These are phyloP conservation scores for Trichoderma sp. DNA, from an alignment of 2,329 filamentous ascomycete species.

Conservation along the genomic window DNA sequence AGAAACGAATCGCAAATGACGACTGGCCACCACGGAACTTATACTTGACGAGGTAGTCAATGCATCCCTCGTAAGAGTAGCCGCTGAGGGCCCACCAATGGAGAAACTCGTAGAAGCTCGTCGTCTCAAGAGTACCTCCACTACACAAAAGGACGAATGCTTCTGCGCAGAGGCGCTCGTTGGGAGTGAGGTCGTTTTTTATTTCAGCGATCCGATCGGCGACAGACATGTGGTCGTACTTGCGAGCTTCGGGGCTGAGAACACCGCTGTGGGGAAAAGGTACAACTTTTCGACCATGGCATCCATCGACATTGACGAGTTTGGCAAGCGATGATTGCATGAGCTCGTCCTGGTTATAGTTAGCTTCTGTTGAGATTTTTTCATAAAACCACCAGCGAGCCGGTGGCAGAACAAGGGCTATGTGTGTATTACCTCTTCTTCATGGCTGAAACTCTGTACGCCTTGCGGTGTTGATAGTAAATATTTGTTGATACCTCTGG, in stretches of 20 bases:
- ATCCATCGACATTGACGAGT: conserved; percentile 24
- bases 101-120: conserved; percentile 23
- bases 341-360: conserved; percentile 2
- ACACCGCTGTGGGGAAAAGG: conserved; percentile 20
- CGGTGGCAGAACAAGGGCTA: neutral
- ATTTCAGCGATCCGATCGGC: conserved; percentile 19
- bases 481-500: conserved; percentile 19
- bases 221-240: conserved; percentile 25
- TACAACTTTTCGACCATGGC: conserved; percentile 11
- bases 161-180: conserved; percentile 20
- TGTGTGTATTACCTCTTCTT: conserved; percentile 19
- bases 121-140: conserved; percentile 19
- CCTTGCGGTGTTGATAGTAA: conserved; percentile 14
- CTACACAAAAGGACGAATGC: conserved; percentile 18
- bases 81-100: conserved; percentile 25
- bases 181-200: conserved; percentile 14
- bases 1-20: conserved; percentile 20
- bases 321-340: conserved; percentile 22
- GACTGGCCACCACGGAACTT: conserved; percentile 20
- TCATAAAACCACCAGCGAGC: neutral
- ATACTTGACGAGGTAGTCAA: conserved; percentile 22
- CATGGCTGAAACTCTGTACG: conserved; percentile 10
- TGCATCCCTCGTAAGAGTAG: conserved; percentile 21
- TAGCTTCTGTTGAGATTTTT: neutral
- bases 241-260: conserved; percentile 11